Evolutionary conservation across 495 filamentous ascomycete species (phyloP), one percentile per base, ranked within the genome.

Genomic region (Trichoderma reesei): DNA sequence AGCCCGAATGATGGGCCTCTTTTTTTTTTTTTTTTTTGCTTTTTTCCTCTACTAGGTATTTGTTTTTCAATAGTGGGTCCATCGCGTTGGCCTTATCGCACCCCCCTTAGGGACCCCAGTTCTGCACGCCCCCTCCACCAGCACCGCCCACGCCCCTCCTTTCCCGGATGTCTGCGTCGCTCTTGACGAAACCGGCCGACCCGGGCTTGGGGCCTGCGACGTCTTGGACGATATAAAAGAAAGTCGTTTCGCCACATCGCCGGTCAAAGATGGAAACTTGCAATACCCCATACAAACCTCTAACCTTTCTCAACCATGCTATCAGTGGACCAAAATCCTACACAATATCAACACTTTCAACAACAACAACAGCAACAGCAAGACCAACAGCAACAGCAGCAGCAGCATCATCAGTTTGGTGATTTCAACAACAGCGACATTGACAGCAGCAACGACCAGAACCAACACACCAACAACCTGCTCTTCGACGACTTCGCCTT

Each of bases 261-360:
- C 60, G 54, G 63, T 13, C n/a, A n/a, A n/a, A 31, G 60, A 62
- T 66, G 66, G 60, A 63, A 60, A 60, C 42, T 59, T 67, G 56
- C 65, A 66, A 48, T 64, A 67, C 64, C 65, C 59, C 36, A 65
- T 9, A 59, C 26, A 41, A 64, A n/a, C 13, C 31, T 63, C 48
- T 36, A 56, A 42, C 38, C 42, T 31, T 14, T 42, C 38, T 68
- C 44, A n/a, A 61, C 38, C 62, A 65, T 65, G 62, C 62, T 63
- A 61, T 64, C 67, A 64, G 63, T 69, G 48, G 67, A 62, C 64
- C 65, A 67, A 66, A 63, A 63, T 39, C 65, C 63, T 33, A 63
- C 39, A 41, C n/a, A 31, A 60, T 62, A 34, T 48, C 60, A 67
- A 10, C 56, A 39, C 20, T 64, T 63, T 14, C 63, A 67, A 48